A percentile compares a stretch with the other conserved stretches of the same genome.
Conservation (phyloP, 2,329 filamentous ascomycete genomes). For the Huntiella omanensis region DNA sequence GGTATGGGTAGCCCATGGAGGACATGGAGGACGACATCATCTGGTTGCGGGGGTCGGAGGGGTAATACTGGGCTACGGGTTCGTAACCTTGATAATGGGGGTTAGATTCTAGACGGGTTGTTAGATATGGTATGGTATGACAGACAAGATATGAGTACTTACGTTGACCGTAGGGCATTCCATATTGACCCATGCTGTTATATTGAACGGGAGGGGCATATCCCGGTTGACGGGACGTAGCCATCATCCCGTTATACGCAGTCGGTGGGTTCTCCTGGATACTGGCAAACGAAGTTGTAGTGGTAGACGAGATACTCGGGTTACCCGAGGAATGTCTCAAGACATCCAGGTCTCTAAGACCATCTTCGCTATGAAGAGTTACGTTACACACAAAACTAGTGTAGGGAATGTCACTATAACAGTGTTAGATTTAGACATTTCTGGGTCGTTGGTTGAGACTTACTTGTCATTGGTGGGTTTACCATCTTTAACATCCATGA, state of each 20-base stretch:
- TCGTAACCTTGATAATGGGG: conserved; percentile 12
- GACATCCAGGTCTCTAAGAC: conserved; percentile 45
- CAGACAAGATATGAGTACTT: conserved; percentile 3
- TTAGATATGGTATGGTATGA: not conserved
- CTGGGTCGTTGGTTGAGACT: not conserved
- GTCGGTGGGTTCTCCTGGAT: conserved; percentile 16
- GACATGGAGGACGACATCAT: conserved; percentile 8
- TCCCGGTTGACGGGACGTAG: conserved; percentile 16
- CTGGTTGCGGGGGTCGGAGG: conserved; percentile 11
- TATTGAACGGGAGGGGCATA: conserved; percentile 14
- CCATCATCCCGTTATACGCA: conserved; percentile 22
- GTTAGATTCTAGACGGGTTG: conserved; percentile 16
- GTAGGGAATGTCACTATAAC: conserved; percentile 35
- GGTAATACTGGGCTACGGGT: conserved; percentile 15
- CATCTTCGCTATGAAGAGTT: conserved; percentile 48
- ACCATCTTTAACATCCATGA: conserved; percentile 54
- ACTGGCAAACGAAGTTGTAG: conserved; percentile 26
- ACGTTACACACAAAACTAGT: conserved; percentile 41
- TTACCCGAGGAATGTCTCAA: conserved; percentile 43
- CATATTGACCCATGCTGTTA: conserved; percentile 13
- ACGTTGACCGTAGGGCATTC: conserved; percentile 19
- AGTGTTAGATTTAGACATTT: not conserved
- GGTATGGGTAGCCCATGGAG: conserved; percentile 14
- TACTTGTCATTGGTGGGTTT: conserved; percentile 21
- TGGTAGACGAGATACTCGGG: conserved; percentile 66